These are phyloP conservation scores for Amauroascus niger DNA, from an alignment of 2,329 filamentous ascomycete species.

Conservation along the genomic window DNA sequence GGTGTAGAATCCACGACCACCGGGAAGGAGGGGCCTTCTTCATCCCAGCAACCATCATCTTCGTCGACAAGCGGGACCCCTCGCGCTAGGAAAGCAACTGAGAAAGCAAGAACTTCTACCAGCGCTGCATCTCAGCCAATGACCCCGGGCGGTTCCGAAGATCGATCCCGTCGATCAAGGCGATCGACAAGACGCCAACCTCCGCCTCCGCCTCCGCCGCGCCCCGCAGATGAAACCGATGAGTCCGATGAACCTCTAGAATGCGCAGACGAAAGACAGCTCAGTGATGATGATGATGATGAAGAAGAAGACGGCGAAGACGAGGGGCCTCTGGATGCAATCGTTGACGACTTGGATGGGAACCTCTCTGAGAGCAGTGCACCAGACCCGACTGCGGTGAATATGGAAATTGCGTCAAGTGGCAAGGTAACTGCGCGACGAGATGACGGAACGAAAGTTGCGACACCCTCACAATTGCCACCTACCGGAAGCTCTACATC, in stretches of 20 bases:
- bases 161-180: conserved; percentile 9
- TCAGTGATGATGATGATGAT: conserved; percentile 53
- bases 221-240: conserved; percentile 51
- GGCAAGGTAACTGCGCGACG: conserved; percentile 85
- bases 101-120: conserved; percentile 4
- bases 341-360: conserved; percentile 84
- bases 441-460: conserved; percentile 79
- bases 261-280: conserved; percentile 82
- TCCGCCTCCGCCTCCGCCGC: conserved; percentile 30
- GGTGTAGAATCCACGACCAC: conserved; percentile 12
- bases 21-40: neutral
- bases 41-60: conserved; percentile 20
- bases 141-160: conserved; percentile 32
- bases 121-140: conserved; percentile 18
- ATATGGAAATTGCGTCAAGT: conserved; percentile 74
- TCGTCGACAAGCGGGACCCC: conserved; percentile 19
- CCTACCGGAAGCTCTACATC: conserved; percentile 38
- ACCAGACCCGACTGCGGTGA: conserved; percentile 79
- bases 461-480: conserved; percentile 61
- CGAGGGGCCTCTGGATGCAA: conserved; percentile 61
- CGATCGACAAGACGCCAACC: conserved; percentile 11
- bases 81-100: conserved; percentile 3
- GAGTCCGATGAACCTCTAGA: conserved; percentile 64
- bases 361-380: conserved; percentile 65
- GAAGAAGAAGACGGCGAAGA: conserved; percentile 50